These are phyloP conservation scores for Solanum clarkiae DNA, from an alignment of 257 asterid species.

Conservation along the genomic window DNA sequence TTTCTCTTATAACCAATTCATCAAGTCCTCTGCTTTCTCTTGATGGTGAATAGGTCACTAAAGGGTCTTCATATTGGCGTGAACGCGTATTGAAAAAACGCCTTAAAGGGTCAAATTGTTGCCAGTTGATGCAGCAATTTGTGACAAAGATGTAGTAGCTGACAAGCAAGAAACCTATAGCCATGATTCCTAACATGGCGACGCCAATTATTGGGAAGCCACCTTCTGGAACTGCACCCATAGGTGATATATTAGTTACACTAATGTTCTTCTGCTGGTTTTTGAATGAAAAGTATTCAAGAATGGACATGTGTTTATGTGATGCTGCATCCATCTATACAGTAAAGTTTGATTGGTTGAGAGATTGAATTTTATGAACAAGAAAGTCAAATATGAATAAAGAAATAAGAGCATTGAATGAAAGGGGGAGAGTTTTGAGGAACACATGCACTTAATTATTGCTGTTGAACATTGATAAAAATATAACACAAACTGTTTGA, in stretches of 20 bases:
- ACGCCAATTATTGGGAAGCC: conserved; percentile 70
- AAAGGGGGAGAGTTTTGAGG: conserved; percentile 14
- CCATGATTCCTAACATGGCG: conserved; percentile 54
- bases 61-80: conserved; percentile 15
- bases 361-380: conserved; percentile 3
- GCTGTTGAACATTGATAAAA: background rate
- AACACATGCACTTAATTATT: conserved; percentile 7
- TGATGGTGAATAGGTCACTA: conserved; percentile 38
- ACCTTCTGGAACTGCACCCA: conserved; percentile 13
- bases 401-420: conserved; percentile 8
- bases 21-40: conserved; percentile 59
- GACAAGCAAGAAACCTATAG: conserved; percentile 44
- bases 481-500: conserved; percentile 15
- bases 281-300: conserved; percentile 20
- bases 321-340: conserved; percentile 14
- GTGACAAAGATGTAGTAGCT: conserved; percentile 62
- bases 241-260: conserved; percentile 14
- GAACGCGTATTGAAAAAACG: conserved; percentile 28
- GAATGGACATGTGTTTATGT: conserved; percentile 5
- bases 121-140: conserved; percentile 69
- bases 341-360: background rate
- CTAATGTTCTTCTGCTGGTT: conserved; percentile 8
- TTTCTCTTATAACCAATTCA: conserved; percentile 44
- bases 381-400: conserved; percentile 17
- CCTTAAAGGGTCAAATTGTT: conserved; percentile 44